phyloP scores from a whole-genome alignment of 2,329 filamentous ascomycete genomes.

The Apiospora malaysiana region DNA sequence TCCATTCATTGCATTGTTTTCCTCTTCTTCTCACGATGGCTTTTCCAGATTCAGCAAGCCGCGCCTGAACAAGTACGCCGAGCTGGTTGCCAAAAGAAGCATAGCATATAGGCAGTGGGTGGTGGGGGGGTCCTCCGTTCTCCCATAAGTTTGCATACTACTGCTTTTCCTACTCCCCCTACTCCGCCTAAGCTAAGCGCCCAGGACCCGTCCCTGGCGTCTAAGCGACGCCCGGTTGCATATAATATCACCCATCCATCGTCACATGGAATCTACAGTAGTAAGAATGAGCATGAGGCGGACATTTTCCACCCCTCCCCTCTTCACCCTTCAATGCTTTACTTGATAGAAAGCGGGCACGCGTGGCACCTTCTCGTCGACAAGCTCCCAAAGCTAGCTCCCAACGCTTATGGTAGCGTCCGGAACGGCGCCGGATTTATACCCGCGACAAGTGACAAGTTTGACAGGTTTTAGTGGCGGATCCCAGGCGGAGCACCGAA shows the following conservation, averaged over 20 bases:
- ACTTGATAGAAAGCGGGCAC: background rate
- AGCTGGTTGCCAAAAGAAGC: conserved; percentile 10
- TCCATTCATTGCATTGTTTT: no score
- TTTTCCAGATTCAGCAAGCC: conserved; percentile 8
- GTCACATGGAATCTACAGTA: background rate
- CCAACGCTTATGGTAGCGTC: background rate
- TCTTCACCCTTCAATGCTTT: background rate
- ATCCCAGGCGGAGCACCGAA: background rate
- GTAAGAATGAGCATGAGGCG: background rate
- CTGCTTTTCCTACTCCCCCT: no score
- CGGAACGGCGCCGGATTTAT: background rate
- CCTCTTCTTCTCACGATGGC: background rate
- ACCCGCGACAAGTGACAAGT: conserved; percentile 4
- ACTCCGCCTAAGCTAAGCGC: background rate
- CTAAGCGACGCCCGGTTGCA: background rate
- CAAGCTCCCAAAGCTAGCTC: background rate
- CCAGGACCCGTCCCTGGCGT: background rate
- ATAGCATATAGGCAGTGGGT: no score
- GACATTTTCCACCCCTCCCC: background rate
- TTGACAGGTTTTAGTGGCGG: conserved; percentile 2
- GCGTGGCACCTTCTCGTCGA: background rate
- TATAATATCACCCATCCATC: background rate
- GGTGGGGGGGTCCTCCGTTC: background rate
- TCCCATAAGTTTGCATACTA: background rate
- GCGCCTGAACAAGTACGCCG: background rate